phyloP scores from a whole-genome alignment of 768 basidiomycete species.

The Austroboletus eburneus region DNA sequence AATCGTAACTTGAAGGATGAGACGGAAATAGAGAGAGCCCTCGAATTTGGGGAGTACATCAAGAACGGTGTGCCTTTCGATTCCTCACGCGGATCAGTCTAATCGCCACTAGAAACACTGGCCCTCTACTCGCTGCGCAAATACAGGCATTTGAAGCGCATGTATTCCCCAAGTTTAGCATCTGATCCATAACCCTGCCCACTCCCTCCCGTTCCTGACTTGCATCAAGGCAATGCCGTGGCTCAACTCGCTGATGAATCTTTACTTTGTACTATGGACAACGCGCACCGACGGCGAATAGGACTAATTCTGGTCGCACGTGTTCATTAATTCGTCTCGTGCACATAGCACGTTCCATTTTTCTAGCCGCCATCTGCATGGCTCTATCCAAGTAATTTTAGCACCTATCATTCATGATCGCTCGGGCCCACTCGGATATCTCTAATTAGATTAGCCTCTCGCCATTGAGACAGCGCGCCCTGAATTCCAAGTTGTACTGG shows the following conservation, averaged over 20 bases:
- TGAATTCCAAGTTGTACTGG: neutral
- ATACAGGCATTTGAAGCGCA: slow-evolving; percentile 73
- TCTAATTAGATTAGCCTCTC: too few species aligned
- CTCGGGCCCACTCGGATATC: too few species aligned
- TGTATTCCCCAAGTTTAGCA: slow-evolving; percentile 46
- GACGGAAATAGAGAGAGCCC: slow-evolving; percentile 71
- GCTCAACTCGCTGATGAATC: too few species aligned
- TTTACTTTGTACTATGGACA: neutral
- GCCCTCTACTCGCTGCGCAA: slow-evolving; percentile 80
- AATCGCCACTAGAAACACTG: slow-evolving; percentile 58
- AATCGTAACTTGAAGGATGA: slow-evolving; percentile 61
- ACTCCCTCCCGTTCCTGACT: neutral
- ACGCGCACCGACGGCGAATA: neutral
- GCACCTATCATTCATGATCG: neutral
- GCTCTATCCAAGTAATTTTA: neutral
- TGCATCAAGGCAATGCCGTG: too few species aligned
- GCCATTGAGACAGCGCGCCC: neutral
- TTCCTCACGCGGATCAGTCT: neutral
- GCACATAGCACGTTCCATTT: neutral
- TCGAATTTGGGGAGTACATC: slow-evolving; percentile 77
- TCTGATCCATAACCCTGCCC: slow-evolving; percentile 7
- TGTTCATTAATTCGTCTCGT: neutral
- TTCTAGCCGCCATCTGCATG: neutral
- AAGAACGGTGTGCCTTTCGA: slow-evolving; percentile 59
- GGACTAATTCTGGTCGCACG: neutral